phyloP scores from a whole-genome alignment of 2,329 filamentous ascomycete genomes.

The Penicillium sp. region DNA sequence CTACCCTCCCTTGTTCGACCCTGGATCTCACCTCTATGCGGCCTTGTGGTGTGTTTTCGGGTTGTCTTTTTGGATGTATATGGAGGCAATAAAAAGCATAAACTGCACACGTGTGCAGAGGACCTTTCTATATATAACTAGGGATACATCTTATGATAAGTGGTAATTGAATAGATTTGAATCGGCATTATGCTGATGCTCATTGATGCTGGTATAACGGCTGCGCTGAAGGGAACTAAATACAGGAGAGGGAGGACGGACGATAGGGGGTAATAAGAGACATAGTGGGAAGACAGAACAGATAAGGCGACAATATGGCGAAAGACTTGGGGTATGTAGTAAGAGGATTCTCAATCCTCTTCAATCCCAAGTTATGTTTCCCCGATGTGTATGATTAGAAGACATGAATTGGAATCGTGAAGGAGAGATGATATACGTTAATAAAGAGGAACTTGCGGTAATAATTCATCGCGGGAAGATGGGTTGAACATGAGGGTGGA shows the following conservation, averaged over 20 bases:
- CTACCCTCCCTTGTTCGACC: background rate
- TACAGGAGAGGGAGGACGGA: constrained; percentile 20
- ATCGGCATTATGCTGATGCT: constrained; percentile 29
- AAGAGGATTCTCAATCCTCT: constrained; percentile 1
- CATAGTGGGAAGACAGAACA: constrained; percentile 11
- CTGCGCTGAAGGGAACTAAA: constrained; percentile 29
- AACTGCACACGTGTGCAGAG: too few species aligned
- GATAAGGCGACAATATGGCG: constrained; percentile 8
- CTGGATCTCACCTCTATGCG: too few species aligned
- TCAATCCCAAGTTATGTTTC: constrained; percentile 2
- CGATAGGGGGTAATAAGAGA: constrained; percentile 9
- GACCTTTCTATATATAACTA: too few species aligned
- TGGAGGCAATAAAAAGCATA: too few species aligned
- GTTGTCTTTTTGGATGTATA: too few species aligned
- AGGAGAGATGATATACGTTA: constrained; percentile 9
- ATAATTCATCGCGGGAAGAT: background rate
- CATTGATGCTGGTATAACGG: constrained; percentile 31
- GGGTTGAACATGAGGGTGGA: background rate
- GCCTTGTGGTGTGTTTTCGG: too few species aligned
- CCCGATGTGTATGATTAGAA: constrained; percentile 13
- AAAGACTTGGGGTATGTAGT: constrained; percentile 4
- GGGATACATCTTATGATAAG: background rate
- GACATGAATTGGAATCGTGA: constrained; percentile 8
- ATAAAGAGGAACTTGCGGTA: constrained; percentile 1
- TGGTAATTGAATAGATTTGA: constrained; percentile 8